Evolutionary conservation across 202 grass and related monocot species (phyloP).

Genomic region (Alloteropsis angusta): DNA sequence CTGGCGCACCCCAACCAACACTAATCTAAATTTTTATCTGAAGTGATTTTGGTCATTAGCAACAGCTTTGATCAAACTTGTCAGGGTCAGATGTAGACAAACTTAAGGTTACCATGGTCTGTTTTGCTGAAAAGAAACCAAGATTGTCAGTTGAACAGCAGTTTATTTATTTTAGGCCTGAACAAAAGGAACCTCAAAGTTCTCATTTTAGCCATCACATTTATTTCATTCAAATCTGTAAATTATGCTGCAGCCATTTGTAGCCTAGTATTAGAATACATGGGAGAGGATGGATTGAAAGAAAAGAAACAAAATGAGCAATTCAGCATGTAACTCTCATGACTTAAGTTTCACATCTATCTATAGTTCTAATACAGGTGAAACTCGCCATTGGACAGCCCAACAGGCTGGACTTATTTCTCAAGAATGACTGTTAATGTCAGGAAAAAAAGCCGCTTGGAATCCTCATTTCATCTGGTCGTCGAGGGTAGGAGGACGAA

Average conservation of each 20-base stretch:
- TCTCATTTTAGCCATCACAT: not conserved
- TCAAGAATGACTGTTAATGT: not conserved
- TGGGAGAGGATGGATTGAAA: no score
- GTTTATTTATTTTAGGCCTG: not conserved
- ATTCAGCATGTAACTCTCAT: not conserved
- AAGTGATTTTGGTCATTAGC: not conserved
- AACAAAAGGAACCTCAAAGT: not conserved
- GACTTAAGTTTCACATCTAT: not conserved
- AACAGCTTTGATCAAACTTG: no score
- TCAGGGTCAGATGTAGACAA: no score
- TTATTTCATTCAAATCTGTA: not conserved
- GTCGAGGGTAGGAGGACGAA: not conserved
- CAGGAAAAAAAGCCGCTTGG: not conserved
- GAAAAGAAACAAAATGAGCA: not conserved
- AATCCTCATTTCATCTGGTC: constrained; percentile 10
- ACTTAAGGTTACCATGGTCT: no score
- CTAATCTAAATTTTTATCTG: not conserved
- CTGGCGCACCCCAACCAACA: not conserved
- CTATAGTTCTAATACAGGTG: not conserved
- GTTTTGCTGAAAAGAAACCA: no score
- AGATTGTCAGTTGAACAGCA: no score
- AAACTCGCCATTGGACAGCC: not conserved
- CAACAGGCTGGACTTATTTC: constrained; percentile 34
- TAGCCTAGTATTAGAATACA: not conserved
- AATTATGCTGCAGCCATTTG: not conserved